phyloP scores from a whole-genome alignment of 306 rosid species.

The Glycine latifolia region DNA sequence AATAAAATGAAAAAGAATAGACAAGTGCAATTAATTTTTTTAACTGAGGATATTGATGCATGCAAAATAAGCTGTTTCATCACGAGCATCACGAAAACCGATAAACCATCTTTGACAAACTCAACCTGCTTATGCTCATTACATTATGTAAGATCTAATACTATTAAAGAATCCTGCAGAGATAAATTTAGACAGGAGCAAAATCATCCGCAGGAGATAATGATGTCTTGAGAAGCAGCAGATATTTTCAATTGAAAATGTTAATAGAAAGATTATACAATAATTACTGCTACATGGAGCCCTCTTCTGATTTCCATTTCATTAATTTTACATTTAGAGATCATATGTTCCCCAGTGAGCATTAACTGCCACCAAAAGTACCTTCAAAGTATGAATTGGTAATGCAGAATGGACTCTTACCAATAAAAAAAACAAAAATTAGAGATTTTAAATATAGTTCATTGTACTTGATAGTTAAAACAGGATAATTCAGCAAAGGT shows the following conservation, averaged over 20 bases:
- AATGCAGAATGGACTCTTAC: neutral
- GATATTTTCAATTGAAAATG: constrained; percentile 22
- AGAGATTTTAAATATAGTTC: constrained; percentile 12
- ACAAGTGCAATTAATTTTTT: neutral
- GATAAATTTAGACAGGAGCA: constrained; percentile 30
- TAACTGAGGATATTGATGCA: neutral
- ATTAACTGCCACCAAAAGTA: constrained; percentile 11
- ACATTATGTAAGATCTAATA: constrained; percentile 9
- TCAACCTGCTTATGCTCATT: constrained; percentile 12
- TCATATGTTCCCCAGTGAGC: constrained; percentile 2
- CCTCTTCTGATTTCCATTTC: constrained; percentile 9
- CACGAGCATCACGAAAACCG: constrained; percentile 18
- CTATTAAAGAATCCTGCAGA: neutral
- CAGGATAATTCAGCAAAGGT: neutral
- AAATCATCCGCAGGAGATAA: neutral
- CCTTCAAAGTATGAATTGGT: neutral
- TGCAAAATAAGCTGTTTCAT: constrained; percentile 9
- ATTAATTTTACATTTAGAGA: constrained; percentile 10
- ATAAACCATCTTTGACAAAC: constrained; percentile 11
- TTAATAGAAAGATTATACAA: neutral
- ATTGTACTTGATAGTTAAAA: neutral
- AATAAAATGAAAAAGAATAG: constrained; percentile 1
- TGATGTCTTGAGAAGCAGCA: constrained; percentile 6
- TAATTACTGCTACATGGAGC: neutral
- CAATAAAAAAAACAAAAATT: neutral